Percentiles rank a stretch among this genome's conserved stretches.
phyloP scores from a whole-genome alignment of 345 rosid species.

The Salix brachista region DNA sequence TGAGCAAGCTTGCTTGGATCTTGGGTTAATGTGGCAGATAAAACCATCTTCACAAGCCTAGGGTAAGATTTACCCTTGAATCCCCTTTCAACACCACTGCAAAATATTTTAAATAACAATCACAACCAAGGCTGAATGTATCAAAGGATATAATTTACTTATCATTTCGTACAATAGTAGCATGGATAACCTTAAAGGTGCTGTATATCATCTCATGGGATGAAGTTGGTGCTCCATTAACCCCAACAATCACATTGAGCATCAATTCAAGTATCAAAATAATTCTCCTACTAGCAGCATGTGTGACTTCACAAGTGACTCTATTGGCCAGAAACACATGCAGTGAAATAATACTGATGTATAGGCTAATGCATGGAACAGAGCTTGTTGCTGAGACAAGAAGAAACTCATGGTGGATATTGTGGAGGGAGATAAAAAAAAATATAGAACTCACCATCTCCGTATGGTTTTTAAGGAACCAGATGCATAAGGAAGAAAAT shows the following conservation, averaged over 20 bases:
- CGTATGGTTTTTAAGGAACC: slow-evolving; percentile 68
- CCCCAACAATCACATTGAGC: not conserved
- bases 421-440: too few relatives aligned
- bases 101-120: slow-evolving; percentile 12
- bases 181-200: not conserved
- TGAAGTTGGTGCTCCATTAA: not conserved
- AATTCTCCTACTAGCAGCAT: not conserved
- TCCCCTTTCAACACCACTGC: slow-evolving; percentile 80
- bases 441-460: slow-evolving; percentile 59
- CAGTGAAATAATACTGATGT: too few relatives aligned
- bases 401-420: not conserved
- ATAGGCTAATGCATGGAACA: not conserved
- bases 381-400: not conserved
- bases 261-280: not conserved
- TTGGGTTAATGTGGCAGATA: slow-evolving; percentile 90
- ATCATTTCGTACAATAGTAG: not conserved
- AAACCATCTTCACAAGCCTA: slow-evolving; percentile 79
- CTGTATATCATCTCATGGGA: not conserved
- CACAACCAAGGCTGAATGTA: not conserved
- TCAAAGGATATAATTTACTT: not conserved
- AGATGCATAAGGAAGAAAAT: slow-evolving; percentile 37
- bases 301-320: not conserved
- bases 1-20: slow-evolving; percentile 97
- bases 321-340: too few relatives aligned
- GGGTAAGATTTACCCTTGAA: slow-evolving; percentile 76